These are phyloP conservation scores for Aphanomyces euteiches DNA, from an alignment of 352 stramenopile species.

Conservation along the genomic window DNA sequence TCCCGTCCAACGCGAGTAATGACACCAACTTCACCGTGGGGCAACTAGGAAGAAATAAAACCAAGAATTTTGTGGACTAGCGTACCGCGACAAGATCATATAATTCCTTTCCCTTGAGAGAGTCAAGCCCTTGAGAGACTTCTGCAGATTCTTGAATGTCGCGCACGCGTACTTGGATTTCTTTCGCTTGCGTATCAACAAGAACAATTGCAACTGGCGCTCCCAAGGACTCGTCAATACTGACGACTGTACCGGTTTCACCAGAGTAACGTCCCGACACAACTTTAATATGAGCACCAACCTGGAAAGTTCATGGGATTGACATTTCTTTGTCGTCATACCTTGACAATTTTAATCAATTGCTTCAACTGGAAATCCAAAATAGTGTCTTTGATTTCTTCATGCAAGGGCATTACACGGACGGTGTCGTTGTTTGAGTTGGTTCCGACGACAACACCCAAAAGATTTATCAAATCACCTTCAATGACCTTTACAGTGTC, in stretches of 20 bases:
- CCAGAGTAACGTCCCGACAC: conserved; percentile 85
- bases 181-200: conserved; percentile 85
- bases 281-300: conserved; percentile 90
- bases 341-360: conserved; percentile 88
- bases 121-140: conserved; percentile 84
- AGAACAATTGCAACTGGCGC: conserved; percentile 84
- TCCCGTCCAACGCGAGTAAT: conserved; percentile 88
- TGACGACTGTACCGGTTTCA: conserved; percentile 86
- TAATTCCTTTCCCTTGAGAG: conserved; percentile 86
- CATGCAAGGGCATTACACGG: conserved; percentile 84
- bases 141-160: conserved; percentile 87
- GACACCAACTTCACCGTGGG: conserved; percentile 84
- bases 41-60: conserved; percentile 39
- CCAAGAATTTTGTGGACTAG: background rate
- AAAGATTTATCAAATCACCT: conserved; percentile 84
- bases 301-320: background rate
- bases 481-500: conserved; percentile 86
- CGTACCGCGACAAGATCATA: conserved; percentile 83
- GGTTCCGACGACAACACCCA: conserved; percentile 86
- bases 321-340: background rate
- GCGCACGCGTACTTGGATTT: conserved; percentile 88
- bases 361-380: conserved; percentile 87
- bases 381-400: conserved; percentile 89
- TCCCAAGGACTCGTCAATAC: conserved; percentile 78
- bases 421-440: conserved; percentile 86